Conservation (phyloP, 352 stramenopile species). For the Phytophthora europaea region DNA sequence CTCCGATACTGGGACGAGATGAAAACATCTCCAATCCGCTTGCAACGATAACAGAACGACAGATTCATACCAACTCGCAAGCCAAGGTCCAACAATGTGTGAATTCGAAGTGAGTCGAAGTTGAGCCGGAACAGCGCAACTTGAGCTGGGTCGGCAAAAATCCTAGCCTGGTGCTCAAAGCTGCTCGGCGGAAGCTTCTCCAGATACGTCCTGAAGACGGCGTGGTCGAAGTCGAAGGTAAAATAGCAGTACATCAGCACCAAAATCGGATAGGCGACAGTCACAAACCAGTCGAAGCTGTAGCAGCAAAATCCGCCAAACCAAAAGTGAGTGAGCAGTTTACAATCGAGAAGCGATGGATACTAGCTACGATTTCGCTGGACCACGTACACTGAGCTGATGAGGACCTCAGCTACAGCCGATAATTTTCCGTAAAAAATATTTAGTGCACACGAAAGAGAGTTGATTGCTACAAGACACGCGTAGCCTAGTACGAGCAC, state of each 20-base stretch:
- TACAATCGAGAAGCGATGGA: not conserved
- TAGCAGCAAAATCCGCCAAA: conserved; percentile 4
- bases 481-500: conserved; percentile 36
- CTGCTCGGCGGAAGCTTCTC: conserved; percentile 22
- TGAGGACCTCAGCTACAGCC: conserved; percentile 41
- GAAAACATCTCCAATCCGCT: conserved; percentile 19
- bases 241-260: conserved; percentile 40
- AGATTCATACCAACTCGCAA: conserved; percentile 42
- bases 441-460: conserved; percentile 33
- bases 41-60: conserved; percentile 36
- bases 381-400: conserved; percentile 41
- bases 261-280: conserved; percentile 41
- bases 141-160: conserved; percentile 44
- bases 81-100: conserved; percentile 30
- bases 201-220: conserved; percentile 33
- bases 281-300: conserved; percentile 40
- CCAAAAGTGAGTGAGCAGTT: not conserved
- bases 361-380: not conserved
- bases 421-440: conserved; percentile 28
- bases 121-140: conserved; percentile 40
- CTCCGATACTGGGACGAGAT: conserved; percentile 21
- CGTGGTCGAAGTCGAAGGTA: conserved; percentile 46
- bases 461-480: conserved; percentile 31
- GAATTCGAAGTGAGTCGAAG: conserved; percentile 42
- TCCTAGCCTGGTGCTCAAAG: conserved; percentile 43